These are phyloP conservation scores for Lentinula raphanica DNA, from an alignment of 768 basidiomycete species.

Conservation along the genomic window DNA sequence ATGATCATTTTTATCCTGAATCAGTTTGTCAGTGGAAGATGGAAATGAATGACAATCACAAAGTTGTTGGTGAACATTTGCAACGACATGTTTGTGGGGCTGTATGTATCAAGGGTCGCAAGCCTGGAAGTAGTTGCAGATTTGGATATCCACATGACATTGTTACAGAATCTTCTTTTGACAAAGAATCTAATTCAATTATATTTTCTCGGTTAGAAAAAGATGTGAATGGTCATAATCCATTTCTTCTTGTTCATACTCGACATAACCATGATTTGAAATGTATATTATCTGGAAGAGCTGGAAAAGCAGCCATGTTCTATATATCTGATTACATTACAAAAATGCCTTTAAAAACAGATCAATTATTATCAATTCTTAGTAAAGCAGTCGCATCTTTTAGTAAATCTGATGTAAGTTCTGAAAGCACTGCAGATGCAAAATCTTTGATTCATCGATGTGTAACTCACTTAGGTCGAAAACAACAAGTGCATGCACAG, in stretches of 20 bases:
- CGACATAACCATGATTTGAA: slow-evolving; percentile 30
- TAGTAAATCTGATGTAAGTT: no score
- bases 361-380: slow-evolving; percentile 19
- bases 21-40: slow-evolving; percentile 9
- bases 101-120: background rate
- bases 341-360: slow-evolving; percentile 24
- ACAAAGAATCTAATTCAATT: slow-evolving; percentile 25
- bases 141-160: slow-evolving; percentile 31
- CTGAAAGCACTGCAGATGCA: slow-evolving; percentile 8
- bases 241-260: slow-evolving; percentile 25
- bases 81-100: background rate
- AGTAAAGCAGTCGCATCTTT: slow-evolving; percentile 18
- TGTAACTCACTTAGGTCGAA: slow-evolving; percentile 21
- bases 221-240: slow-evolving; percentile 27
- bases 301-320: slow-evolving; percentile 30
- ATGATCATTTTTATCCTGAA: background rate
- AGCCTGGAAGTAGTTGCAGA: slow-evolving; percentile 12
- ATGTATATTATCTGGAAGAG: slow-evolving; percentile 27
- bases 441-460: slow-evolving; percentile 26
- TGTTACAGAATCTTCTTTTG: slow-evolving; percentile 22
- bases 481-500: no score
- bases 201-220: slow-evolving; percentile 21
- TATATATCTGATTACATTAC: slow-evolving; percentile 33
- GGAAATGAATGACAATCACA: slow-evolving; percentile 26
- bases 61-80: background rate